Evolutionary conservation across 1,139 yeast genomes (phyloP).

Genomic region (Kodamaea alishanica): DNA sequence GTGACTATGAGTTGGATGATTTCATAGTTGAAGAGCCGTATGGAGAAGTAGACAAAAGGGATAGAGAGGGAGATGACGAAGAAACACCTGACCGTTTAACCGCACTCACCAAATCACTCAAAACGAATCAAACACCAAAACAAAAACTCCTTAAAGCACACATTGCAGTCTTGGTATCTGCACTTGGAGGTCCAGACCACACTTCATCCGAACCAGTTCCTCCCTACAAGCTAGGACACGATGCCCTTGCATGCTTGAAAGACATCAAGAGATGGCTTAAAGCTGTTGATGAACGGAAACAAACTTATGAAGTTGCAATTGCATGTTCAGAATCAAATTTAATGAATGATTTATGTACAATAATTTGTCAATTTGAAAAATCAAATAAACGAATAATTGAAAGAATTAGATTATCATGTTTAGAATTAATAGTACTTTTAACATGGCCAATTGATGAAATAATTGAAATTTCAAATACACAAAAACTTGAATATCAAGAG

Average conservation of each 20-base stretch:
- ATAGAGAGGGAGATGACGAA: slow-evolving; percentile 14
- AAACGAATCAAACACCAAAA: slow-evolving; percentile 37
- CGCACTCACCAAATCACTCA: slow-evolving; percentile 25
- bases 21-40: slow-evolving; percentile 15
- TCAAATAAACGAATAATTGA: slow-evolving; percentile 40
- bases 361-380: slow-evolving; percentile 72
- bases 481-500: slow-evolving; percentile 54
- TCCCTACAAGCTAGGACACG: slow-evolving; percentile 81
- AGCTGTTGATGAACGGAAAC: slow-evolving; percentile 71
- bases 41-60: slow-evolving; percentile 12
- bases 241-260: slow-evolving; percentile 82
- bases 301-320: slow-evolving; percentile 74
- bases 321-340: slow-evolving; percentile 83
- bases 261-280: slow-evolving; percentile 87
- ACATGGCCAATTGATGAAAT: slow-evolving; percentile 73
- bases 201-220: slow-evolving; percentile 37
- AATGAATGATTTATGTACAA: slow-evolving; percentile 72
- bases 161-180: slow-evolving; percentile 68
- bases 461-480: slow-evolving; percentile 50
- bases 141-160: slow-evolving; percentile 58
- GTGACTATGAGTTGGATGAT: slow-evolving; percentile 9
- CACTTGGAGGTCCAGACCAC: slow-evolving; percentile 78
- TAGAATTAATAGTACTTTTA: slow-evolving; percentile 78
- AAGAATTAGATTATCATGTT: slow-evolving; percentile 62
- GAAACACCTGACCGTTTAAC: slow-evolving; percentile 27